A percentile compares a stretch with the other conserved stretches of the same genome.
Conservation (phyloP, 176 grass and related monocot genomes). For the Carex kokanica region DNA sequence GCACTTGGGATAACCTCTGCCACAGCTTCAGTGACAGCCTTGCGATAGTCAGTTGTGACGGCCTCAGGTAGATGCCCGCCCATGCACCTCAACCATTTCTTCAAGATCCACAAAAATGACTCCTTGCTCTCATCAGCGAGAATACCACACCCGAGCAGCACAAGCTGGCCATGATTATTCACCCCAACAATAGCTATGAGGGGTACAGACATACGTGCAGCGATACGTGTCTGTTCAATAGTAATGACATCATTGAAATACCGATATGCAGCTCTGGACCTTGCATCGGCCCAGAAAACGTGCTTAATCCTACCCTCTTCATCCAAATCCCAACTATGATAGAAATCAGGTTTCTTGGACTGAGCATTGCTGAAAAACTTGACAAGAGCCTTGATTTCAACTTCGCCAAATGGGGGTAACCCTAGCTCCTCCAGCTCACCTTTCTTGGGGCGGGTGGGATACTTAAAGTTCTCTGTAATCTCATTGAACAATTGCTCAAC, state of each 20-base stretch:
- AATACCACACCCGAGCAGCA: conserved; percentile 33
- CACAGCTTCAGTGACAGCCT: conserved; percentile 43
- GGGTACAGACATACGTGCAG: conserved; percentile 13
- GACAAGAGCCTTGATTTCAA: conserved; percentile 27
- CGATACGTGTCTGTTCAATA: conserved; percentile 23
- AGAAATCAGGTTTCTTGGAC: conserved; percentile 38
- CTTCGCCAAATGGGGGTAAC: conserved; percentile 28
- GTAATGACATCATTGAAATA: conserved; percentile 37
- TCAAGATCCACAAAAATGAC: conserved; percentile 28
- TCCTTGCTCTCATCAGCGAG: conserved; percentile 29
- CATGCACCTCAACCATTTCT: conserved; percentile 36
- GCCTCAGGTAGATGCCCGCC: conserved; percentile 22
- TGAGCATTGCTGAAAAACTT: conserved; percentile 31
- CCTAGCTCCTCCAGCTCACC: conserved; percentile 26
- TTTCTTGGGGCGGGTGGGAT: conserved; percentile 26
- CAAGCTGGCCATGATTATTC: conserved; percentile 37
- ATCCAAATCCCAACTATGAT: conserved; percentile 27
- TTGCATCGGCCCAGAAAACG: conserved; percentile 34
- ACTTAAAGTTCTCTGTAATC: conserved; percentile 26
- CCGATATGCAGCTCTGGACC: conserved; percentile 27
- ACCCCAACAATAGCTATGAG: conserved; percentile 33
- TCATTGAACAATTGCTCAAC: conserved; percentile 24
- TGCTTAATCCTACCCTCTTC: conserved; percentile 27
- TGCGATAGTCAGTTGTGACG: conserved; percentile 31
- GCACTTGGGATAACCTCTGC: conserved; percentile 63